Evolutionary conservation across 129 eudicot genomes (phyloP).

Genomic region (Ambrosia trifida): DNA sequence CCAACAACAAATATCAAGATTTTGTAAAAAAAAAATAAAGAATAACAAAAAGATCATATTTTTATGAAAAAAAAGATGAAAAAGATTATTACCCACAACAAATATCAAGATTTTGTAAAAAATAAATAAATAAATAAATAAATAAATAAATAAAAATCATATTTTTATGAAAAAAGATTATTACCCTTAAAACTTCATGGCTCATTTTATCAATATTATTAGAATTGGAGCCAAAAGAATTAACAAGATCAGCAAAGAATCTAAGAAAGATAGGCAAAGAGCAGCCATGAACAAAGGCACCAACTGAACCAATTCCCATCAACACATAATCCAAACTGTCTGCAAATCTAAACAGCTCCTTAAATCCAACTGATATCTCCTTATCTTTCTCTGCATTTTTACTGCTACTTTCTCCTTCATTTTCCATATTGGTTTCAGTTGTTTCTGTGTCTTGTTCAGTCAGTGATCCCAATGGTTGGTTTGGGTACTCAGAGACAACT

Average conservation of each 20-base stretch:
- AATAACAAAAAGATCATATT: neutral
- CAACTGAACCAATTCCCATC: slow-evolving; percentile 83
- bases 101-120: neutral
- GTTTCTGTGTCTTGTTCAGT: slow-evolving; percentile 24
- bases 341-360: slow-evolving; percentile 87
- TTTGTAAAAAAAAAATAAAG: neutral
- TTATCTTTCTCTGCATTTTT: slow-evolving; percentile 35
- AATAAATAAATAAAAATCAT: neutral
- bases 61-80: neutral
- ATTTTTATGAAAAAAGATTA: neutral
- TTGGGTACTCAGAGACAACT: slow-evolving; percentile 58
- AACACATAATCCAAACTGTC: slow-evolving; percentile 77
- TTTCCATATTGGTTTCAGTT: slow-evolving; percentile 27
- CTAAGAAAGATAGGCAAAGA: slow-evolving; percentile 81
- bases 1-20: slow-evolving; percentile 13
- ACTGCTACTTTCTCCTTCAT: slow-evolving; percentile 35
- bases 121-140: too few relatives aligned
- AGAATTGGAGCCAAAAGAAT: slow-evolving; percentile 90
- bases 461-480: slow-evolving; percentile 33
- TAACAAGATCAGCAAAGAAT: slow-evolving; percentile 89
- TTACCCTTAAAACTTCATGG: slow-evolving; percentile 10
- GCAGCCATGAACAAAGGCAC: slow-evolving; percentile 97
- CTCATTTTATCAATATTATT: slow-evolving; percentile 90
- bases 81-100: slow-evolving; percentile 5
- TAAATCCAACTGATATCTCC: slow-evolving; percentile 45